Evolutionary conservation across 495 filamentous ascomycete species (phyloP), one percentile per base, ranked within the genome.

Genomic region (Usnea hakonensis): DNA sequence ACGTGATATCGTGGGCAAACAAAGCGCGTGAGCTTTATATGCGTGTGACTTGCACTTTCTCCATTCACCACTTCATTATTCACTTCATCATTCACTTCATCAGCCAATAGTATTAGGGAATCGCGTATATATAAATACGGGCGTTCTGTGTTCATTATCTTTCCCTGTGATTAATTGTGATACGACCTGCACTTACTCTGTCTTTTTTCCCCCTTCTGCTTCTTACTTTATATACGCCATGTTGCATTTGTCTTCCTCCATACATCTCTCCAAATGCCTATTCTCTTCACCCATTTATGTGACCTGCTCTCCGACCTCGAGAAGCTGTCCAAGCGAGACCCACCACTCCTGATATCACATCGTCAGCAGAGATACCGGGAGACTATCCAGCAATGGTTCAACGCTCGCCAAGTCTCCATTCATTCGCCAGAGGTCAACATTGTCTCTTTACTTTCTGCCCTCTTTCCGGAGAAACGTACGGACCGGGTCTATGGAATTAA

Each of bases 401-500:
- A 66, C 5, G 71, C 69, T 7, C 80, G 90, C 70, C 79, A 73
- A 2, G 71, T 72, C 16, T 70, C 69, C 7, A 75, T 91, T 9
- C 63, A 82, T 69, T 76, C 76, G 4, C 70, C 77, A 5, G 73
- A 77, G 52, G 81, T 82, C 4, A 77, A 85, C 64, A 73, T 71
- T 38, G 72, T 81, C 3, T 85, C 86, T 0, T 73, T 94, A 26
- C 78, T 94, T 1, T 90, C 87, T 5, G 83, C 85, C 33, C 75
- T 95, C 17, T 80, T 91, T 21, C 91, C 91, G 0, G 85, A 89
- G 62, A 85, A 82, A 67, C 78, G 90, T 59, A 80, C 80, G 0
- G 91, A 95, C 69, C 80, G 90, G 28, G 86, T 90, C 11, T 95
- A 91, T 70, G 76, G 74, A 61, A 73, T 94, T 1, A 80, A 88